Percentiles rank a stretch among this genome's conserved stretches.
These are phyloP conservation scores for Davidsoniella eucalypti DNA, from an alignment of 2,329 filamentous ascomycete species.

Conservation along the genomic window DNA sequence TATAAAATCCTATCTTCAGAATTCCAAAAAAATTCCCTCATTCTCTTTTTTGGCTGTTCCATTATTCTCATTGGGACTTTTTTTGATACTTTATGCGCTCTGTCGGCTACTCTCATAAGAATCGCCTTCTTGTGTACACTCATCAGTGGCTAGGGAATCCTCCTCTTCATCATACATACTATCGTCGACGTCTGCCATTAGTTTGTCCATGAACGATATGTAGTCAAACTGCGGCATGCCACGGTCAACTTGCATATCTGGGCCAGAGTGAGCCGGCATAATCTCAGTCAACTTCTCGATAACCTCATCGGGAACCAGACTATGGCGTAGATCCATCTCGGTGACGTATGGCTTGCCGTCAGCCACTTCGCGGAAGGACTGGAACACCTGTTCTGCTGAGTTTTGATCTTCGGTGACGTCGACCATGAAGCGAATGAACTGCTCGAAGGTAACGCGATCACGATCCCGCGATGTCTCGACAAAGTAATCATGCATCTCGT, in stretches of 20 bases:
- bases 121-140: constrained; percentile 11
- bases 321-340: constrained; percentile 89
- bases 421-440: constrained; percentile 99
- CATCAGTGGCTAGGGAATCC: constrained; percentile 13
- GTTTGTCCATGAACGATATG: constrained; percentile 87
- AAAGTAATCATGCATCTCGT: constrained; percentile 96
- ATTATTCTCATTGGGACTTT: not conserved
- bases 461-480: constrained; percentile 64
- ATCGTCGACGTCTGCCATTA: constrained; percentile 35
- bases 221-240: constrained; percentile 86
- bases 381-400: constrained; percentile 94
- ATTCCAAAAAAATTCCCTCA: not conserved
- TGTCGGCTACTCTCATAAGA: constrained; percentile 7
- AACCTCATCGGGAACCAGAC: constrained; percentile 87
- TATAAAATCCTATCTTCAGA: not conserved
- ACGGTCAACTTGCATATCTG: constrained; percentile 72
- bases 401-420: constrained; percentile 98
- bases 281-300: constrained; percentile 81
- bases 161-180: constrained; percentile 11
- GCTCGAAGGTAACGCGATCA: constrained; percentile 83
- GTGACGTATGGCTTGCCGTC: constrained; percentile 98
- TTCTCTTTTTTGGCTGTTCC: not conserved
- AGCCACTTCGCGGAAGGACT: constrained; percentile 92
- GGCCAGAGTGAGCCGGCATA: constrained; percentile 71
- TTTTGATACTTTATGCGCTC: not conserved